Conservation (phyloP, 78 protist species). For the Guillardia theta region DNA sequence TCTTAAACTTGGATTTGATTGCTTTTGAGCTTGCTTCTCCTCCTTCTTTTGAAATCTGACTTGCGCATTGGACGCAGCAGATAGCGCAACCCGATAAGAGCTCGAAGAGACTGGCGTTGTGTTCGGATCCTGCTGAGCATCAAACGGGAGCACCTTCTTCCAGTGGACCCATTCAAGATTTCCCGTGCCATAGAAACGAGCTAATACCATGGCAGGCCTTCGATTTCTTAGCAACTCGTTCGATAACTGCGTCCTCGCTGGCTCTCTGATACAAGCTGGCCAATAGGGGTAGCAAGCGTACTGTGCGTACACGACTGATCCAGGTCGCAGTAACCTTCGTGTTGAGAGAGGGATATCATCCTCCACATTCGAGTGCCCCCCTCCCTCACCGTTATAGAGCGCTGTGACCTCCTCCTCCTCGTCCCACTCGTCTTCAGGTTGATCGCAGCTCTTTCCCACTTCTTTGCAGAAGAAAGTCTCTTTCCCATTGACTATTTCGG, state of each 20-base stretch:
- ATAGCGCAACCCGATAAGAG: too few relatives aligned
- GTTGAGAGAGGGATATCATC: not conserved
- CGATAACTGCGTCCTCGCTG: not conserved
- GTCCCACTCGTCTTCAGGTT: constrained; percentile 12
- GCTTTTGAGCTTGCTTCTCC: too few relatives aligned
- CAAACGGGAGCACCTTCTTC: not conserved
- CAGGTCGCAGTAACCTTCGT: not conserved
- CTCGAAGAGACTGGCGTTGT: not conserved
- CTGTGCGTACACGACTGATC: not conserved
- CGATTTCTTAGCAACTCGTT: not conserved
- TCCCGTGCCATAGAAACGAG: not conserved
- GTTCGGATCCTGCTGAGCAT: not conserved
- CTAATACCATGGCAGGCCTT: not conserved
- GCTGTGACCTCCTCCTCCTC: constrained; percentile 1
- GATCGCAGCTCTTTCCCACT: not conserved
- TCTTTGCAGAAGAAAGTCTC: not conserved
- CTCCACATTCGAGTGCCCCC: not conserved
- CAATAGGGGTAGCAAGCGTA: not conserved
- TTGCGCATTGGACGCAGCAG: too few relatives aligned
- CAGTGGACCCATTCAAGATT: not conserved
- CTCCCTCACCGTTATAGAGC: not conserved
- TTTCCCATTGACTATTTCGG: not conserved
- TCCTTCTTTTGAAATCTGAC: too few relatives aligned
- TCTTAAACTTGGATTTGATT: too few relatives aligned
- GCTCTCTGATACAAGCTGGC: not conserved